Base-by-base conservation (phyloP, 768 basidiomycete species). In the Steccherinum ochraceum region DNA sequence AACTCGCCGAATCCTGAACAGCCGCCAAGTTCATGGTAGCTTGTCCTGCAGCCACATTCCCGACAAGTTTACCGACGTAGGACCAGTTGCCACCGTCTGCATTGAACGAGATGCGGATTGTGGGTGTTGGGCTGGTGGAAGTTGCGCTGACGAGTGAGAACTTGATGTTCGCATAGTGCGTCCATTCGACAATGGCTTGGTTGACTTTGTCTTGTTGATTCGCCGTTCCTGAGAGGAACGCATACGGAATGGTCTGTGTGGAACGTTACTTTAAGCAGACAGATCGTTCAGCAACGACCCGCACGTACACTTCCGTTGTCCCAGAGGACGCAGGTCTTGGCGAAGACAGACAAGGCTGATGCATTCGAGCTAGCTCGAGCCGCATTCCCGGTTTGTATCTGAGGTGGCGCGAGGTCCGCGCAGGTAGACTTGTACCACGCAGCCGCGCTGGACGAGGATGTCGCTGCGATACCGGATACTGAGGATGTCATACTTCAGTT, bases 21-120 rank as follows among this genome's bases (percentile, higher is more conserved):
- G 42, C 44, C 5, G 42, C 50, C 10, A 51, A 35, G 43, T 51
- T 51, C 50, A 51, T 51, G 41, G 50, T 51, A 26, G 21, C 11
- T 12, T 51, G 10, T 20, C 27, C 43, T 3, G 24, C 24, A 4
- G 5, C 24, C 3, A 7, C 26, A 18, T 4, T 10, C 3, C 23
- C 24, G 27, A 12, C 18, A n/a, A 30, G 42, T n/a, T 10, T 42
- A 24, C 50, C 50, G 7, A 51, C 24, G 24, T 7, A 24, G 11
- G 44, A 45, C 43, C 40, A 41, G 16, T 13, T 18, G 16, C 40
- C 41, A 35, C 40, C 49, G 24, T 43, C 24, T 5, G 41, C 26
- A 18, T 50, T n/a, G 45, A 52, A 52, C n/a, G 44, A 12, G 12
- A 52, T 25, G 4, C 50, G 50, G 24, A 52, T n/a, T n/a, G n/a